phyloP scores from a whole-genome alignment of 1,284 basidiomycete species.

The Ganoderma resinaceum region DNA sequence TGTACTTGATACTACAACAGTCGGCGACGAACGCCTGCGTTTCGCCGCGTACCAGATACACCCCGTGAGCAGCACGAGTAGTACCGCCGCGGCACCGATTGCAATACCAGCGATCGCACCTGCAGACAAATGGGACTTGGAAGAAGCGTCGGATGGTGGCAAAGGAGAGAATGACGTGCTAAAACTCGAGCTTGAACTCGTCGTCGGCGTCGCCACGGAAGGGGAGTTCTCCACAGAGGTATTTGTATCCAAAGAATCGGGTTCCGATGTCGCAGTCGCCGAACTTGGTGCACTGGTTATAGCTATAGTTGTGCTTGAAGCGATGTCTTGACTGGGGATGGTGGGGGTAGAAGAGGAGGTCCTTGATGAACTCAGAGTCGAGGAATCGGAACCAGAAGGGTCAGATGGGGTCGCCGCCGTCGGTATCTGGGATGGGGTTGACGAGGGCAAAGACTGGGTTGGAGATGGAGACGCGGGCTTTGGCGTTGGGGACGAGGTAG shows the following conservation, averaged over 20 bases:
- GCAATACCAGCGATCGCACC: background rate
- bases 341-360: background rate
- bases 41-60: background rate
- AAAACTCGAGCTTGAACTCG: background rate
- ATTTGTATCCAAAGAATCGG: background rate
- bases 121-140: background rate
- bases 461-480: background rate
- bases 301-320: background rate
- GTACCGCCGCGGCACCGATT: background rate
- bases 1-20: background rate
- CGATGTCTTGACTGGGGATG: background rate
- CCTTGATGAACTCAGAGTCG: background rate
- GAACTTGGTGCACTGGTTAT: background rate
- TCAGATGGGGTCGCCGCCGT: background rate
- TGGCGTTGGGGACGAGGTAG: background rate
- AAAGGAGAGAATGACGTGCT: background rate
- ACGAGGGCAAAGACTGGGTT: background rate
- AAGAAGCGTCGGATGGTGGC: background rate
- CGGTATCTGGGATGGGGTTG: background rate
- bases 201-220: background rate
- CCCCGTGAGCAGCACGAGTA: background rate
- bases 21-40: background rate
- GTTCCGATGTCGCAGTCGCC: background rate
- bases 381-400: background rate
- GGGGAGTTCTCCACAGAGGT: background rate